Evolutionary conservation across 805 yeast species (phyloP).

Genomic region (Pichia pseudocactophila): DNA sequence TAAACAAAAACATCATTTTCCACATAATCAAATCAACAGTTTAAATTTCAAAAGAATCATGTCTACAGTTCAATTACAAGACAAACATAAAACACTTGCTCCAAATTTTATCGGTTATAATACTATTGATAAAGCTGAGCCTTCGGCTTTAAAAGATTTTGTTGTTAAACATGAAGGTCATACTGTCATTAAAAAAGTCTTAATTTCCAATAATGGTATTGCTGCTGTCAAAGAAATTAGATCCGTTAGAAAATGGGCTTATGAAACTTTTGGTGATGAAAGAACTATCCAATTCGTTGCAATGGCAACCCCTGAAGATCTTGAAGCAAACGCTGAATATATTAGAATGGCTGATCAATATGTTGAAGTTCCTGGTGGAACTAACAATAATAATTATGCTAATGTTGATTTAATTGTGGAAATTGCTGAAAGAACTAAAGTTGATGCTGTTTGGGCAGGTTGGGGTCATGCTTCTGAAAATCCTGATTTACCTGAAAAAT

Average conservation of each 20-base stretch:
- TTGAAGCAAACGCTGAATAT: slow-evolving; percentile 94
- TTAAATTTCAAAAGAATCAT: not conserved
- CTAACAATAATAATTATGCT: slow-evolving; percentile 97
- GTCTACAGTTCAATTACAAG: slow-evolving; percentile 8
- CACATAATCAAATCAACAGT: not conserved
- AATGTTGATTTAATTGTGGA: slow-evolving; percentile 96
- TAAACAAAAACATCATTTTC: not conserved
- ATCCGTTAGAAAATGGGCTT: slow-evolving; percentile 97
- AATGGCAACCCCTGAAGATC: slow-evolving; percentile 99
- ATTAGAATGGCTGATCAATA: slow-evolving; percentile 99
- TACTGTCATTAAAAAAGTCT: slow-evolving; percentile 79
- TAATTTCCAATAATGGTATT: slow-evolving; percentile 97
- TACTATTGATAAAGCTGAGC: slow-evolving; percentile 67
- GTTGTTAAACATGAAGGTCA: slow-evolving; percentile 86
- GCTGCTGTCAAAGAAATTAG: slow-evolving; percentile 98
- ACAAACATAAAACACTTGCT: slow-evolving; percentile 38
- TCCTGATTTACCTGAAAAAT: slow-evolving; percentile 85
- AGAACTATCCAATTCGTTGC: slow-evolving; percentile 89
- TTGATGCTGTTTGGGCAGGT: slow-evolving; percentile 99
- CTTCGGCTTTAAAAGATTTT: slow-evolving; percentile 72
- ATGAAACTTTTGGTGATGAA: slow-evolving; percentile 97
- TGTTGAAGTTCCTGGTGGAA: slow-evolving; percentile 98
- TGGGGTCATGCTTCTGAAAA: slow-evolving; percentile 99
- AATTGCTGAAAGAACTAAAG: slow-evolving; percentile 91
- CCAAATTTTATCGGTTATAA: slow-evolving; percentile 76